phyloP scores from a whole-genome alignment of 176 grass and related monocot species.

The Guadua angustifolia region DNA sequence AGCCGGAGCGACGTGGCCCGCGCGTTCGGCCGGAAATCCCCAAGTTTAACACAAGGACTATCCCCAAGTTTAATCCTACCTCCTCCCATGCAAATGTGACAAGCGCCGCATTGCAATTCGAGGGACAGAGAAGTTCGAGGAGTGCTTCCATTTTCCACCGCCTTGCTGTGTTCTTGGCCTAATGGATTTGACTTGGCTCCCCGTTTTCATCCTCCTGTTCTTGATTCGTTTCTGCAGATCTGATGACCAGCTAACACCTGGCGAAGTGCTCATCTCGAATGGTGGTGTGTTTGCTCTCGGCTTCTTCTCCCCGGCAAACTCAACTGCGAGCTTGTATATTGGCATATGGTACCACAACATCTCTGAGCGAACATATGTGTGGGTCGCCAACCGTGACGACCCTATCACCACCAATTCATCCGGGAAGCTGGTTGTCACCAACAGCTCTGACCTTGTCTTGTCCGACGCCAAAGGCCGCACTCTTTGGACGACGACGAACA shows the following conservation, averaged over 20 bases:
- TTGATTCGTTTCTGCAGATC: slow-evolving; percentile 24
- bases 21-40: no score
- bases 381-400: slow-evolving; percentile 52
- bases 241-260: not conserved
- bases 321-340: slow-evolving; percentile 25
- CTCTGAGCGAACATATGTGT: slow-evolving; percentile 40
- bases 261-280: slow-evolving; percentile 32
- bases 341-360: slow-evolving; percentile 26
- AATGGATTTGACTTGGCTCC: not conserved
- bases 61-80: no score
- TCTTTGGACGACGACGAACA: slow-evolving; percentile 11
- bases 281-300: slow-evolving; percentile 37
- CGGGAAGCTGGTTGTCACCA: not conserved
- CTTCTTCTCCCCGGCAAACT: slow-evolving; percentile 45
- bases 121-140: no score
- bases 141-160: not conserved
- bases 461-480: not conserved
- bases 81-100: not conserved
- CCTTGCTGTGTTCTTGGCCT: slow-evolving; percentile 20
- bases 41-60: not conserved
- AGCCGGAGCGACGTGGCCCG: no score
- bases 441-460: not conserved
- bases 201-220: slow-evolving; percentile 1
- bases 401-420: slow-evolving; percentile 22
- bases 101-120: not conserved